Percentiles rank a stretch among this genome's conserved stretches.
Evolutionary conservation across 345 rosid genomes (phyloP).

Genomic region (Camelina laxa): DNA sequence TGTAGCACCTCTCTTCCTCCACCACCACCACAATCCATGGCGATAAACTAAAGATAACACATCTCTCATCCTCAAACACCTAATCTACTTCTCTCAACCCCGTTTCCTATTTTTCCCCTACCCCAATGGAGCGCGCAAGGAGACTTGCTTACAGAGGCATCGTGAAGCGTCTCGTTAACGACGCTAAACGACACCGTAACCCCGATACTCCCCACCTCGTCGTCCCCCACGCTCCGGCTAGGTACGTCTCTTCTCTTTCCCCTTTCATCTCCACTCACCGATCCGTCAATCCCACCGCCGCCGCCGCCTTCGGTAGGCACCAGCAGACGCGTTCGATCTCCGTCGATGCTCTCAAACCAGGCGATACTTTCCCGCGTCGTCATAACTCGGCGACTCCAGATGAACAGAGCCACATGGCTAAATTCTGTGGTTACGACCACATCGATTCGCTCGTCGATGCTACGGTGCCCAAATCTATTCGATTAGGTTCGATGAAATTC

Average conservation of each 20-base stretch:
- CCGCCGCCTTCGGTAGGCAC: slow-evolving; percentile 12
- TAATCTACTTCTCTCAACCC: neutral
- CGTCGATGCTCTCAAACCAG: slow-evolving; percentile 68
- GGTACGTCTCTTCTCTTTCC: slow-evolving; percentile 78
- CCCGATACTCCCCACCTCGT: slow-evolving; percentile 43
- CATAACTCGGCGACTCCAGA: slow-evolving; percentile 95
- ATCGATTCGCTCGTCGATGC: slow-evolving; percentile 78
- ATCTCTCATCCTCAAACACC: neutral
- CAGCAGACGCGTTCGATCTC: slow-evolving; percentile 67
- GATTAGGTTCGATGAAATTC: slow-evolving; percentile 83
- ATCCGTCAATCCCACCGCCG: slow-evolving; percentile 36
- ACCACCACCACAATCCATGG: slow-evolving; percentile 37
- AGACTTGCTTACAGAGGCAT: slow-evolving; percentile 80
- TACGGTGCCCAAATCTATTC: slow-evolving; percentile 96
- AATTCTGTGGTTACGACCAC: slow-evolving; percentile 68
- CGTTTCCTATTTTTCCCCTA: no score
- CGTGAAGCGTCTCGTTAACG: slow-evolving; percentile 66
- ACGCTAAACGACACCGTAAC: slow-evolving; percentile 57
- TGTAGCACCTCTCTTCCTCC: slow-evolving; percentile 19
- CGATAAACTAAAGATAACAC: slow-evolving; percentile 23
- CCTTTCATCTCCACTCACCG: slow-evolving; percentile 52
- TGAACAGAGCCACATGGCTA: slow-evolving; percentile 79
- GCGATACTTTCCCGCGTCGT: slow-evolving; percentile 90
- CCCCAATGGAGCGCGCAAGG: slow-evolving; percentile 86
- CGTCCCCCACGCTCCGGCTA: slow-evolving; percentile 57